Base-by-base conservation (phyloP, 345 rosid genomes). In the Linum trigynum region DNA sequence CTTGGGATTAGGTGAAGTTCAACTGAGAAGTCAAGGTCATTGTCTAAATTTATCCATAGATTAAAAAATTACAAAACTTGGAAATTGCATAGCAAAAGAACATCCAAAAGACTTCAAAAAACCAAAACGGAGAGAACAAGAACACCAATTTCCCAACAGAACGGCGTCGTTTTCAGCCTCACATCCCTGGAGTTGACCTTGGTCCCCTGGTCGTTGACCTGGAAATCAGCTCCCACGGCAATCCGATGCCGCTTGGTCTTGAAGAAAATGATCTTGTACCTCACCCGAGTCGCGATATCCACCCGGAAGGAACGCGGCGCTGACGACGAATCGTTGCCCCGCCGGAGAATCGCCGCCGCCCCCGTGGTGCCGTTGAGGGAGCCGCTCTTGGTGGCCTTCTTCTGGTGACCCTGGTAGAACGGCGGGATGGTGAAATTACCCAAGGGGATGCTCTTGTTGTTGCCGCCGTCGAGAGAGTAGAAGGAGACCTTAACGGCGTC, bases 381-480 rank as follows among this genome's bases (percentile, higher is more conserved):
- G 15, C 76, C 80, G 4, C 14, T 5, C 59, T 86, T 87, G 41
- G 15, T 71, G 35, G 92, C 90, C n/a, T 42, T 90, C 87, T 90
- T 90, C 43, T 79, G 66, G 56, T 77, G 81, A 3, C 95, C 89
- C 60, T 90, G 97, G 32, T 80, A 72, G 65, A 90, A 90, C 4
- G 38, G 38, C 0, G 59, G 75, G 40, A 87, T 78, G 0, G 65
- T 63, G 60, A 15, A 75, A 50, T 69, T 72, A 8, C 63, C 78
- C 3, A 73, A 15, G 15, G 57, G 5, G 37, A n/a, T 59, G 41
- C 59, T 69, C 36, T 17, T 65, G 8, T 64, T 56, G 5, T 53
- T n/a, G 10, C 6, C 43, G 53, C 14, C 3, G 32, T 23, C 32
- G 32, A 23, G 0, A 69, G 72, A 77, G 64, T 38, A 78, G 16